Base-by-base conservation (phyloP, 2,329 filamentous ascomycete species). In the Neopestalotiopsis clavispora region DNA sequence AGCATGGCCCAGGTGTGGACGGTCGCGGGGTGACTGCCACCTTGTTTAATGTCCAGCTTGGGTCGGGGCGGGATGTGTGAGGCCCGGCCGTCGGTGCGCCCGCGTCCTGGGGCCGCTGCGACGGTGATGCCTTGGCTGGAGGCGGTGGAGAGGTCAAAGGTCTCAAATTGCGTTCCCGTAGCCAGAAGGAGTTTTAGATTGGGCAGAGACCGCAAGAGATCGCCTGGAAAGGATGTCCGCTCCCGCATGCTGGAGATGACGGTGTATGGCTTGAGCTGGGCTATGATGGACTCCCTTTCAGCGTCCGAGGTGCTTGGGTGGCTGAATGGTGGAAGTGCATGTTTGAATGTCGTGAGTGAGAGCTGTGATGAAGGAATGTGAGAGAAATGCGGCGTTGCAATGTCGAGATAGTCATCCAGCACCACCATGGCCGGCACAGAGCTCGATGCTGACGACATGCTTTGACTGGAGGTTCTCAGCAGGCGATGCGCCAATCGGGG, bases 121-220 rank as follows among this genome's bases (percentile, higher is more conserved):
- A 90, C 86, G 10, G 80, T 74, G 69, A 90, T 85, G 0, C 82
- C 82, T 7, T 80, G 80, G 38, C 84, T 80, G 20, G 84, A 81
- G 34, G 85, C 86, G 1, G 85, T 82, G 1, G 78, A 76, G 4
- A 90, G 78, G 73, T 92, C 90, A 68, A 92, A 88, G 1, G 84
- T 83, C 67, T 86, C 83, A 70, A 92, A 91, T 49, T 88, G 85
- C 0, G 80, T 84, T 2, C 88, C 89, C 0, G 89, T 91, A 1
- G 88, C 90, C 13, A 92, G 81, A 9, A 92, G 82, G 0, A 91
- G 78, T 74, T 87, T 89, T 2, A 92, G 81, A 62, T 92, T 91
- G 0, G 90, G 90, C 0, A 93, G 83, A 17, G 83, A 75, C 3
- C 80, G 75, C 4, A 92, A 81, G 0, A 92, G 79, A 0, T 82